Evolutionary conservation across 2,329 filamentous ascomycete genomes (phyloP), one percentile per base, ranked within the genome.

Genomic region (Chrysosphaeria jannelii): DNA sequence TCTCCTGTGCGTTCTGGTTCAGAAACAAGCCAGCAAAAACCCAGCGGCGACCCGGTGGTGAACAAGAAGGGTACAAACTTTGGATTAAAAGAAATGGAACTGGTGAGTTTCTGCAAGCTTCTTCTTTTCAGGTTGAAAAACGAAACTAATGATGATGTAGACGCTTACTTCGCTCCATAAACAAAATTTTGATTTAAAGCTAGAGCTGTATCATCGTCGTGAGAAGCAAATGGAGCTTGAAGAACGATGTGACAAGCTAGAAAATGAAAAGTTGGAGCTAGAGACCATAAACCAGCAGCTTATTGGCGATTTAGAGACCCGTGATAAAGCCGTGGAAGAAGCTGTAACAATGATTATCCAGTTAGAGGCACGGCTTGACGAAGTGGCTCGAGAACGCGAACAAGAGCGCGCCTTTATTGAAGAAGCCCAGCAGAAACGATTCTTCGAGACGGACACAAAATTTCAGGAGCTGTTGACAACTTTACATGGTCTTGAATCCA

Each of bases 131-230:
- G n/a, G n/a, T n/a, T n/a, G n/a, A n/a, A n/a, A n/a, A n/a, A n/a
- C n/a, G n/a, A n/a, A n/a, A n/a, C 7, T n/a, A 18, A 18, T 18
- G 16, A 18, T 13, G 9, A 10, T n/a, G 8, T 23, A 69, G 53
- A 58, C 64, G 25, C 44, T 74, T 24, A 69, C 67, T 4, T 64
- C 50, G 2, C 43, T 75, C 12, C 62, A 67, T 39, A 76, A 76
- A 37, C 60, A 72, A 41, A 76, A 75, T 35, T 76, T 75, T 33
- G 67, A 72, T 32, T 49, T 76, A 20, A 75, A 76, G 39, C 47
- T 75, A 15, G 67, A 75, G 36, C 41, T 76, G 1, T 71, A 57
- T 33, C 66, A 75, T 35, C 53, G 65, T 5, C 52, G 68, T 14
- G 58, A 75, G 40, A 52, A 56, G 25, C 63, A 69, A 34, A 50